phyloP scores from a whole-genome alignment of 805 yeast genomes.

The Candida insectorum region DNA sequence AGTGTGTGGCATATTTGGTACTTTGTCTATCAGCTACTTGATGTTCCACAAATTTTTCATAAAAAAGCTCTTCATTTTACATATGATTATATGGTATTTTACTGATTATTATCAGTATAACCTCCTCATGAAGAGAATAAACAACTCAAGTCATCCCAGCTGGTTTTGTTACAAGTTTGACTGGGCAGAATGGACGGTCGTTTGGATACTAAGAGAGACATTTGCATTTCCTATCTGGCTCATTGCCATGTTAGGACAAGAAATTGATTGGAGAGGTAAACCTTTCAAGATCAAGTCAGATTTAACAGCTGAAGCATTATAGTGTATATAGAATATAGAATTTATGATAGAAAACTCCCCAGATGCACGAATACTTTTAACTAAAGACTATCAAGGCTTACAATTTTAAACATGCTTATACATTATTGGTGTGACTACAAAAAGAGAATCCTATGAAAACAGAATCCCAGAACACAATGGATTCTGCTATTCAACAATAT shows the following conservation, averaged over 20 bases:
- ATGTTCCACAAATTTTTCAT: slow-evolving; percentile 32
- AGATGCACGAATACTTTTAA: too few species aligned
- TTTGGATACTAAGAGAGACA: slow-evolving; percentile 68
- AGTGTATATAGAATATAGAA: too few species aligned
- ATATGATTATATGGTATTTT: slow-evolving; percentile 59
- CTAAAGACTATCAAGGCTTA: too few species aligned
- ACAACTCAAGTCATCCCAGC: slow-evolving; percentile 13
- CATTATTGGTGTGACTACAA: too few species aligned
- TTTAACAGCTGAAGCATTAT: slow-evolving; percentile 65
- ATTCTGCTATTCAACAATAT: too few species aligned
- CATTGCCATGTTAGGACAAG: slow-evolving; percentile 71
- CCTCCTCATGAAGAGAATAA: slow-evolving; percentile 35
- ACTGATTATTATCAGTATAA: slow-evolving; percentile 62
- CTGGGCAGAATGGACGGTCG: slow-evolving; percentile 23
- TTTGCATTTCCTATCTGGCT: slow-evolving; percentile 85
- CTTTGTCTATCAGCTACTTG: slow-evolving; percentile 51
- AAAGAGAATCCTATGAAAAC: too few species aligned
- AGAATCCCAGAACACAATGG: too few species aligned
- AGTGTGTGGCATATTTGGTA: slow-evolving; percentile 63
- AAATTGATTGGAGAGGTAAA: slow-evolving; percentile 75
- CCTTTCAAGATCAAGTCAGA: slow-evolving; percentile 73
- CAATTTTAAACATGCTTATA: too few species aligned
- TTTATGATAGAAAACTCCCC: too few species aligned
- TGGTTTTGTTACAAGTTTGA: slow-evolving; percentile 8
- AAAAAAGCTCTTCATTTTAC: slow-evolving; percentile 42